Evolutionary conservation across 169 alveolate species (phyloP), one percentile per base, ranked within the genome.

Genomic region (Plasmodium reichenowi): DNA sequence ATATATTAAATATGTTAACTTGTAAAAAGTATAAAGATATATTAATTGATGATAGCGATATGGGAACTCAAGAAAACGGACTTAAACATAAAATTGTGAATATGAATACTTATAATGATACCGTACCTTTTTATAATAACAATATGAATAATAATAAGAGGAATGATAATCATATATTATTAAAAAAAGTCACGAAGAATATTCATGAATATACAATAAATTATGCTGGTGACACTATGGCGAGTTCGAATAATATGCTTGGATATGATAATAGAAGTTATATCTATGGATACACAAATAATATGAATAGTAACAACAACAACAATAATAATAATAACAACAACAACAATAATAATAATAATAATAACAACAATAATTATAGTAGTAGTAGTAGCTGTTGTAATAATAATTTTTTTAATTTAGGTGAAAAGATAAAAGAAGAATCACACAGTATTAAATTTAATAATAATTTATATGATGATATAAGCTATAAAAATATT

Each of bases 401-500:
- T 22, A 64, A 22, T 20, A 67, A 50, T 26, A 50, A 58, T 50
- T 20, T 24, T 5, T 6, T 47, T 3, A n/a, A 52, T 52, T n/a
- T 2, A n/a, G 0, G 12, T 64, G 59, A 50, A 26, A 78, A 60
- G 56, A 52, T 22, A 58, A 71, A 43, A 59, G 24, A n/a, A 66
- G 13, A 9, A 26, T 24, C 26, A 47, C 10, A 45, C 15, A 52
- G 50, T 50, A 24, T 7, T 47, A 64, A 66, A 64, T 17, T 3
- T 3, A 38, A 38, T 7, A 9, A 38, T 20, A 50, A 32, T 24
- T 45, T 78, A 2, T 29, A 71, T 78, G 68, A 78, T 13, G 89
- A 78, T 58, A 48, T 66, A 78, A 66, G 78, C 38, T 78, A 17
- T 66, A 78, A 78, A 58, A 78, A 78, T 66, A 78, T 78, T 6